Conservation (phyloP, 2,329 filamentous ascomycete species). For the Ploettnerulaceae sp. region DNA sequence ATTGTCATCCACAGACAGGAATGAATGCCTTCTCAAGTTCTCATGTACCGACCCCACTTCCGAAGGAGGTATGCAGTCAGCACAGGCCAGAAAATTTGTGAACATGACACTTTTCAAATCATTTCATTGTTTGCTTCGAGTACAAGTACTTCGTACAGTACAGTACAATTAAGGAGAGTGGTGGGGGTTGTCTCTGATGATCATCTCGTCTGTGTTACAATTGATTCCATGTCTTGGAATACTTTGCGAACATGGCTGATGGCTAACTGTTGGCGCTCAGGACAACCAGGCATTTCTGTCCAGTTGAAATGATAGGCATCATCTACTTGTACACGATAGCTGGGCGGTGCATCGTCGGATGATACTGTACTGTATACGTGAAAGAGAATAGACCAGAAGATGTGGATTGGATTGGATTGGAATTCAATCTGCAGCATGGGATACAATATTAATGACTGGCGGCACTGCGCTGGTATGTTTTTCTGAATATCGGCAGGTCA, state of each 20-base stretch:
- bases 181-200: not conserved
- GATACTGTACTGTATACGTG: no score
- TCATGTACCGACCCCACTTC: slow-evolving; percentile 8
- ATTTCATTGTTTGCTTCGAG: not conserved
- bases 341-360: not conserved
- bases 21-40: not conserved
- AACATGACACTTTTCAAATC: not conserved
- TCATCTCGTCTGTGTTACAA: not conserved
- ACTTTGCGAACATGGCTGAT: not conserved
- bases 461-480: not conserved
- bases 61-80: slow-evolving; percentile 6
- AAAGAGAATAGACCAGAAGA: no score
- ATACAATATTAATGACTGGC: no score
- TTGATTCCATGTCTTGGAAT: not conserved
- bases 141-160: slow-evolving; percentile 1
- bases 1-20: slow-evolving; percentile 3
- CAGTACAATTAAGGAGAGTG: not conserved
- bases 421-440: no score
- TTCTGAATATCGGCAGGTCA: not conserved
- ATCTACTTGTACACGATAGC: not conserved
- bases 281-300: not conserved
- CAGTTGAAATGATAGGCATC: not conserved
- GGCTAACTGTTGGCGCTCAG: not conserved
- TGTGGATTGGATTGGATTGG: no score
- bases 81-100: slow-evolving; percentile 1